Percentiles rank a stretch among this genome's conserved stretches.
Conservation (phyloP, 1,139 yeast species). For the Debaryomyces subglobosus region DNA sequence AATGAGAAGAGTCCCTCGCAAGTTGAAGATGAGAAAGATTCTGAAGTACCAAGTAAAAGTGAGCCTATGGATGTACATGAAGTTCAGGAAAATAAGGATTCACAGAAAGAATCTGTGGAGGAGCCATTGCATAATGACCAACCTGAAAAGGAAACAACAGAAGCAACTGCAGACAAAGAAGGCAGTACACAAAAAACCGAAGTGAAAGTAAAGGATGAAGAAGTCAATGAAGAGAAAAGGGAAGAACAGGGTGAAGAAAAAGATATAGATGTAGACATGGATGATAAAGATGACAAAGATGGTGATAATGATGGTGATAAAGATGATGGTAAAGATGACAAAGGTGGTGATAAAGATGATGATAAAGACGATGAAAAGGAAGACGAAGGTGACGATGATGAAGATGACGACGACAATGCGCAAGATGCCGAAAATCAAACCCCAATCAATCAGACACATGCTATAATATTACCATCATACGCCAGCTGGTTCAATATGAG, state of each 20-base stretch:
- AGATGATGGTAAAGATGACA: conserved; percentile 21
- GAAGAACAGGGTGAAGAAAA: conserved; percentile 8
- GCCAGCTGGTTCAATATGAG: conserved; percentile 86
- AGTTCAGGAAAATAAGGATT: conserved; percentile 16
- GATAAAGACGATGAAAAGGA: conserved; percentile 51
- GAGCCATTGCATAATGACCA: conserved; percentile 1
- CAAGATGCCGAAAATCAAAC: conserved; percentile 20
- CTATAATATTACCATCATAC: conserved; percentile 91
- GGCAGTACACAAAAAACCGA: conserved; percentile 10
- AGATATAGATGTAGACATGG: conserved; percentile 8
- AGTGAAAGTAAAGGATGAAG: conserved; percentile 17
- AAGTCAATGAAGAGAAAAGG: conserved; percentile 10
- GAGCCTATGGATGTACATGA: conserved; percentile 1
- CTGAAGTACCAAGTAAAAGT: neutral
- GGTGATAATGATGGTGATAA: conserved; percentile 30
- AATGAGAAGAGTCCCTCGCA: neutral
- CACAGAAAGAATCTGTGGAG: neutral
- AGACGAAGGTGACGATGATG: conserved; percentile 40
- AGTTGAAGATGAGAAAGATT: conserved; percentile 5
- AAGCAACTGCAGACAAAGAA: conserved; percentile 13
- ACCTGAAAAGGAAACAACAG: neutral
- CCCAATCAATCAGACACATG: conserved; percentile 67
- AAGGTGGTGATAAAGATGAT: conserved; percentile 27
- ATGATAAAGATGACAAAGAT: conserved; percentile 13
- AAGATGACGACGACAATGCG: conserved; percentile 15